A percentile compares a stretch with the other conserved stretches of the same genome.
Evolutionary conservation across 768 basidiomycete genomes (phyloP).

Genomic region (Boletus tylopilopsis): DNA sequence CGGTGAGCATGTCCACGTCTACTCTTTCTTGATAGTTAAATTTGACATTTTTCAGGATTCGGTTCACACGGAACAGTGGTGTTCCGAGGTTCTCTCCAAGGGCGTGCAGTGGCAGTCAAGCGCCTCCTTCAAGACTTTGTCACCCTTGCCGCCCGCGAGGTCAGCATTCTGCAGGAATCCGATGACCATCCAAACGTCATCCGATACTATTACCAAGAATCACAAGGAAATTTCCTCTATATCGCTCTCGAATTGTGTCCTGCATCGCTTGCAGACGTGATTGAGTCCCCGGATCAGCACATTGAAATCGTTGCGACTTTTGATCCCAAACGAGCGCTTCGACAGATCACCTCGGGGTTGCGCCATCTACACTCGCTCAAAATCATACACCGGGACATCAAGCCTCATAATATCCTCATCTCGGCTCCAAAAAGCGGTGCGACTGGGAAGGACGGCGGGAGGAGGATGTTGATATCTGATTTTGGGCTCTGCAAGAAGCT

Average conservation of each 20-base stretch:
- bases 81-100: constrained; percentile 91
- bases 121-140: constrained; percentile 94
- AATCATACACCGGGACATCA: constrained; percentile 97
- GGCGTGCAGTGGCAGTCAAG: constrained; percentile 97
- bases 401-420: constrained; percentile 95
- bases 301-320: constrained; percentile 76
- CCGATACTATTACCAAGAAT: constrained; percentile 96
- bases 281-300: constrained; percentile 76
- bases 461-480: constrained; percentile 92
- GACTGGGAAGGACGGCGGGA: constrained; percentile 37
- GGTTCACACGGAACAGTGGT: constrained; percentile 98
- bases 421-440: constrained; percentile 61
- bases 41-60: constrained; percentile 53
- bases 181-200: constrained; percentile 99
- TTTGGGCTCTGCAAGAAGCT: constrained; percentile 96
- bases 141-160: constrained; percentile 90
- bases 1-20: constrained; percentile 44
- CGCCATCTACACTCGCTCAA: constrained; percentile 90
- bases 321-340: constrained; percentile 83
- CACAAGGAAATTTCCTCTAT: constrained; percentile 90
- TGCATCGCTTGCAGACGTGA: constrained; percentile 80
- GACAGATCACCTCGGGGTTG: constrained; percentile 83
- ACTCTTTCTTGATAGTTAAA: neutral
- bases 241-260: constrained; percentile 96
- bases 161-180: constrained; percentile 89